phyloP scores from a whole-genome alignment of 2,329 filamentous ascomycete genomes.

The Fusarium sp. region DNA sequence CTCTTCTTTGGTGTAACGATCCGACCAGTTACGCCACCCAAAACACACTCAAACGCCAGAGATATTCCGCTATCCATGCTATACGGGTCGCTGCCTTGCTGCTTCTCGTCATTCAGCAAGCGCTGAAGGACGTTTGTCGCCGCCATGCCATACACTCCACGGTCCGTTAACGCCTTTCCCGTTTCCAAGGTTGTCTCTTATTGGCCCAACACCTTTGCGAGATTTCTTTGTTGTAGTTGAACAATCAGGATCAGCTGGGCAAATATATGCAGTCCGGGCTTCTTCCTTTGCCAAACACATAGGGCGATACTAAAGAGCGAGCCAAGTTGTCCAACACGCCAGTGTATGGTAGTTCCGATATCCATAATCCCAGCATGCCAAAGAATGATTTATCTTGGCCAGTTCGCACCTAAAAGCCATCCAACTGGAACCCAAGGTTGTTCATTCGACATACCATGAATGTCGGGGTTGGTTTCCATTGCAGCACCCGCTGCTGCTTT shows the following conservation, averaged over 20 bases:
- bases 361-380: neutral
- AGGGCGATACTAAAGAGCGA: neutral
- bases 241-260: neutral
- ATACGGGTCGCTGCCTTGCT: neutral
- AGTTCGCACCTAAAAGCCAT: neutral
- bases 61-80: neutral
- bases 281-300: neutral
- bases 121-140: neutral
- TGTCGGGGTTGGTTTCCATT: neutral
- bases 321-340: neutral
- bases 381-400: neutral
- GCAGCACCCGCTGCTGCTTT: neutral
- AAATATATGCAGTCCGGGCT: neutral
- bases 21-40: constrained; percentile 1
- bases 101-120: neutral
- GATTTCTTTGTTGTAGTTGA: neutral
- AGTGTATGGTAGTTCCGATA: neutral
- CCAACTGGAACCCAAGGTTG: no score
- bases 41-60: neutral
- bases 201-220: neutral
- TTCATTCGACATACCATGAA: constrained; percentile 1
- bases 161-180: neutral
- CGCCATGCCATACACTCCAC: neutral
- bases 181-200: neutral
- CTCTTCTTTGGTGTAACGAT: constrained; percentile 3